A percentile compares a stretch with the other conserved stretches of the same genome.
These are phyloP conservation scores for Rusavskia elegans DNA, from an alignment of 495 filamentous ascomycete genomes.

Conservation along the genomic window DNA sequence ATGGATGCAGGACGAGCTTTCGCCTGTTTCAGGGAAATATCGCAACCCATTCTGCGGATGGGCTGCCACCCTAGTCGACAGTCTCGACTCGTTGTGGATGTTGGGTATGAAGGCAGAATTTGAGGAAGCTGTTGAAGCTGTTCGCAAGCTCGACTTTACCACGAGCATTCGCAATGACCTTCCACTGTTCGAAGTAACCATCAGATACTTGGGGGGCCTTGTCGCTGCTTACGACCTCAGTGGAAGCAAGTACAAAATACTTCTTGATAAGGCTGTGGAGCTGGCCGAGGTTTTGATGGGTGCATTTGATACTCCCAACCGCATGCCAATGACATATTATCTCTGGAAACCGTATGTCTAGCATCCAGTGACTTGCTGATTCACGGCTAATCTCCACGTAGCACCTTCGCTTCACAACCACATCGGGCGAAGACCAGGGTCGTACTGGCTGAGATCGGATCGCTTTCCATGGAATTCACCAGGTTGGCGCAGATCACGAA, in stretches of 20 bases:
- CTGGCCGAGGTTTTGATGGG: slow-evolving; percentile 80
- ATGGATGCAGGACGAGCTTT: slow-evolving; percentile 67
- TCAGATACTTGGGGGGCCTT: slow-evolving; percentile 73
- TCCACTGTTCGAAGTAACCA: slow-evolving; percentile 74
- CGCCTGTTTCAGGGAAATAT: slow-evolving; percentile 42
- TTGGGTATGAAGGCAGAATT: slow-evolving; percentile 88
- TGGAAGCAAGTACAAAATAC: slow-evolving; percentile 45
- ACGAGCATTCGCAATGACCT: slow-evolving; percentile 48
- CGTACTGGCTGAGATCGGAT: slow-evolving; percentile 74
- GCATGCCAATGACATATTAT: slow-evolving; percentile 84
- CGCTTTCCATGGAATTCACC: slow-evolving; percentile 88
- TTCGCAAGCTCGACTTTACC: slow-evolving; percentile 80
- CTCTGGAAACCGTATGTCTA: slow-evolving; percentile 56
- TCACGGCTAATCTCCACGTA: slow-evolving; percentile 12
- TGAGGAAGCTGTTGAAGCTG: slow-evolving; percentile 61
- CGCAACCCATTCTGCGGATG: slow-evolving; percentile 80
- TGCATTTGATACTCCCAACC: slow-evolving; percentile 90
- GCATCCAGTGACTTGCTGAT: not conserved
- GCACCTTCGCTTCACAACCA: slow-evolving; percentile 41
- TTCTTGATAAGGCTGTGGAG: slow-evolving; percentile 79
- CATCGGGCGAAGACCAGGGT: slow-evolving; percentile 47
- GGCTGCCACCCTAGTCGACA: slow-evolving; percentile 87
- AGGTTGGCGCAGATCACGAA: slow-evolving; percentile 82
- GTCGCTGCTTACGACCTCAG: slow-evolving; percentile 71
- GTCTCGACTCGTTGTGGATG: slow-evolving; percentile 91